These are phyloP conservation scores for Lophiotrema nucula DNA, from an alignment of 495 filamentous ascomycete species.

Conservation along the genomic window DNA sequence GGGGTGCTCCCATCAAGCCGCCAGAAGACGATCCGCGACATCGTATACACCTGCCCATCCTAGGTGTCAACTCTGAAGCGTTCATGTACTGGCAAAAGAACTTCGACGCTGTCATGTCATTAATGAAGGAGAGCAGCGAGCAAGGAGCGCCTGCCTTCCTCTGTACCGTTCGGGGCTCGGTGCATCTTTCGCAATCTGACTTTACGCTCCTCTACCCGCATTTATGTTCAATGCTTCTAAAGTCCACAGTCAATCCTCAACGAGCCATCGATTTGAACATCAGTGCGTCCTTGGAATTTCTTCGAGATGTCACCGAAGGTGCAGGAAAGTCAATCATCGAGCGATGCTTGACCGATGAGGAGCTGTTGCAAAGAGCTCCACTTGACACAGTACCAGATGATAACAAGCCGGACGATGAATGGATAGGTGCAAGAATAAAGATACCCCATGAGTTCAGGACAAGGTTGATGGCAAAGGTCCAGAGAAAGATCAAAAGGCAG, in stretches of 20 bases:
- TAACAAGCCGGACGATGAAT: constrained; percentile 48
- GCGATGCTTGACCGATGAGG: constrained; percentile 46
- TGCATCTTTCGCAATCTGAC: constrained; percentile 59
- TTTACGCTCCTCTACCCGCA: constrained; percentile 60
- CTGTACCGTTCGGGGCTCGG: constrained; percentile 57
- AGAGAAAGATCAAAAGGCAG: constrained; percentile 32
- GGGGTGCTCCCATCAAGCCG: constrained; percentile 44
- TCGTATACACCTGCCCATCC: constrained; percentile 50
- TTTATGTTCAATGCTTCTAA: constrained; percentile 54
- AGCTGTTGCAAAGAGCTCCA: constrained; percentile 41
- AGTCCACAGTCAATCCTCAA: constrained; percentile 55
- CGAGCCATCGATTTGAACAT: constrained; percentile 59
- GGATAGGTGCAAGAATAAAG: constrained; percentile 48
- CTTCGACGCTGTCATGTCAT: constrained; percentile 49
- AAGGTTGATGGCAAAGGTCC: constrained; percentile 40
- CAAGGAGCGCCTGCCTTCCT: constrained; percentile 54
- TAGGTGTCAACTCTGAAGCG: constrained; percentile 60
- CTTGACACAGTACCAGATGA: constrained; percentile 43
- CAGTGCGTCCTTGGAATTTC: constrained; percentile 51
- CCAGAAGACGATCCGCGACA: constrained; percentile 38
- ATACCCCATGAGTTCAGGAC: constrained; percentile 50
- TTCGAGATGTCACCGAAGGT: constrained; percentile 44
- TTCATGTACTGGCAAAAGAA: constrained; percentile 63
- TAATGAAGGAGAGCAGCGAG: constrained; percentile 52
- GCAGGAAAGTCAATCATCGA: constrained; percentile 40